Evolutionary conservation across 1,139 yeast species (phyloP).

Genomic region (Debaryomyces sp.): DNA sequence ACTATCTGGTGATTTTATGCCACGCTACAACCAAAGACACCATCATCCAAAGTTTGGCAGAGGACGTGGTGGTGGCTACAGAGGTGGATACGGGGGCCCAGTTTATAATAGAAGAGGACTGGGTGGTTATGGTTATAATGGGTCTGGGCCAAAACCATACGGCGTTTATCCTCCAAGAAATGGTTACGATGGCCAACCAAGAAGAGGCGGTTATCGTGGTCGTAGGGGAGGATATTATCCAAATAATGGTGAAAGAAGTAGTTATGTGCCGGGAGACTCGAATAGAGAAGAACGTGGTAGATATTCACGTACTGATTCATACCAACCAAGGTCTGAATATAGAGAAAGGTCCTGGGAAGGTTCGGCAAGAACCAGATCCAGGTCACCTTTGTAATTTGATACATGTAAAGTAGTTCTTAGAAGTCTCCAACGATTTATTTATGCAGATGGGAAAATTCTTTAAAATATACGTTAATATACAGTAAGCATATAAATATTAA

Average conservation of each 20-base stretch:
- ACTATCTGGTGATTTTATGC: slow-evolving; percentile 36
- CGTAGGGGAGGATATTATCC: slow-evolving; percentile 8
- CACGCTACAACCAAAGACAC: slow-evolving; percentile 17
- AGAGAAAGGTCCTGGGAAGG: slow-evolving; percentile 15
- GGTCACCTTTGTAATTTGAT: slow-evolving; percentile 16
- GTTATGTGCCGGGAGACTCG: slow-evolving; percentile 17
- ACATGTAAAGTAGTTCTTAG: not conserved
- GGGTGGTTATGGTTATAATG: slow-evolving; percentile 15
- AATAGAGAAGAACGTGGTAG: slow-evolving; percentile 10
- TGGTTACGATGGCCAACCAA: slow-evolving; percentile 8
- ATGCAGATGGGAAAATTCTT: not conserved
- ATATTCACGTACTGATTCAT: slow-evolving; percentile 21
- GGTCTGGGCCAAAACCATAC: slow-evolving; percentile 10
- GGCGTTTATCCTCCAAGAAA: slow-evolving; percentile 8
- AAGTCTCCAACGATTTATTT: not conserved
- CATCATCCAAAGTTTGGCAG: slow-evolving; percentile 15
- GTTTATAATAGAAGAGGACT: slow-evolving; percentile 12
- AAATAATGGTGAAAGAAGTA: slow-evolving; percentile 18
- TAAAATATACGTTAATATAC: not conserved
- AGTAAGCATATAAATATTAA: not conserved
- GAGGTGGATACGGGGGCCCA: slow-evolving; percentile 7
- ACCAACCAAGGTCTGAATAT: slow-evolving; percentile 18
- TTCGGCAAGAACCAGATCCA: slow-evolving; percentile 15
- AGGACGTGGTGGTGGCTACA: slow-evolving; percentile 11
- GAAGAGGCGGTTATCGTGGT: slow-evolving; percentile 11